phyloP scores from a whole-genome alignment of 176 grass and related monocot genomes.

The Rhynchospora tenuis region DNA sequence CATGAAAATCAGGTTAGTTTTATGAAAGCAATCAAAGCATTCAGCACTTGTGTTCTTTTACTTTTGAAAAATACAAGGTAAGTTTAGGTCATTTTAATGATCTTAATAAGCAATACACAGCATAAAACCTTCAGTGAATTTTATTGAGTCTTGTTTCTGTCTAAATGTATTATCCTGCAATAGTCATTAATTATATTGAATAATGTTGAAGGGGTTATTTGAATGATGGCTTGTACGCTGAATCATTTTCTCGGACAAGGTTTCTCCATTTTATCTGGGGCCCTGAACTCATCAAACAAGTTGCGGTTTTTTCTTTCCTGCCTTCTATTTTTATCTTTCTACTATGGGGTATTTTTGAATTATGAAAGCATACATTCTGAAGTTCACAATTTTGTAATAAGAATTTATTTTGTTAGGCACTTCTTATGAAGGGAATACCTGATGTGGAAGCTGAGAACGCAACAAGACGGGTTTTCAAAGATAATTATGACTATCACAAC shows the following conservation, averaged over 20 bases:
- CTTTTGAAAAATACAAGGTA: neutral
- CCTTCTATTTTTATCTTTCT: neutral
- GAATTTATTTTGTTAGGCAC: slow-evolving; percentile 36
- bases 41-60: neutral
- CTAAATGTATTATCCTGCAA: neutral
- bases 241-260: slow-evolving; percentile 69
- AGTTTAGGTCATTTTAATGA: neutral
- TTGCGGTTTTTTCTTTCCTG: neutral
- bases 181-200: neutral
- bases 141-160: neutral
- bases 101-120: neutral
- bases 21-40: neutral
- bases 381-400: neutral
- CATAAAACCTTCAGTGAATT: neutral
- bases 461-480: slow-evolving; percentile 54
- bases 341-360: neutral
- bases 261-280: slow-evolving; percentile 70
- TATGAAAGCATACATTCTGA: neutral
- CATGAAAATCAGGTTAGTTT: slow-evolving; percentile 54
- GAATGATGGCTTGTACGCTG: slow-evolving; percentile 78
- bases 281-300: slow-evolving; percentile 74
- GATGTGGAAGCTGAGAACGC: slow-evolving; percentile 47
- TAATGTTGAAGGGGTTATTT: slow-evolving; percentile 47
- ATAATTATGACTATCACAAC: slow-evolving; percentile 15
- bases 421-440: slow-evolving; percentile 57